These are phyloP conservation scores for Kodamaea sp. DNA, from an alignment of 1,139 yeast genomes.

Conservation along the genomic window DNA sequence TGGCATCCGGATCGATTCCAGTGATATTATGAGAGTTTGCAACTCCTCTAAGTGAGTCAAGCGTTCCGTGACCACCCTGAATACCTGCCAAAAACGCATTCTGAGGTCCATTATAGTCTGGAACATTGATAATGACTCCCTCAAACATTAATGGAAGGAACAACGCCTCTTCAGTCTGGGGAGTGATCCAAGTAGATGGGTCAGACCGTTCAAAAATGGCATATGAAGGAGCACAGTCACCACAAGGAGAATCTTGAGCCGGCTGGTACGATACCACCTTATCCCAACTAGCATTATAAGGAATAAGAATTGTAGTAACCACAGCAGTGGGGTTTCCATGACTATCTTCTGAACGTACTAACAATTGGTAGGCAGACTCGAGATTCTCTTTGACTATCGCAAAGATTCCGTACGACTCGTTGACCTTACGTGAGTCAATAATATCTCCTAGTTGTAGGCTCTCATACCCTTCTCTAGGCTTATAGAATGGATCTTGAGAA, in stretches of 20 bases:
- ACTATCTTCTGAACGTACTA: constrained; percentile 34
- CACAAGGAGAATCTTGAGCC: constrained; percentile 31
- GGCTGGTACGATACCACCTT: constrained; percentile 33
- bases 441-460: constrained; percentile 25
- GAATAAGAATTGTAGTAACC: constrained; percentile 32
- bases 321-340: constrained; percentile 32
- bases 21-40: constrained; percentile 13
- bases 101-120: constrained; percentile 31
- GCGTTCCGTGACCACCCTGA: constrained; percentile 28
- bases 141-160: constrained; percentile 20
- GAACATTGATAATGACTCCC: constrained; percentile 19
- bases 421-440: constrained; percentile 21
- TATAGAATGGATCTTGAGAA: constrained; percentile 29
- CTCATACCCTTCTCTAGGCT: constrained; percentile 27
- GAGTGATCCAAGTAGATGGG: constrained; percentile 6
- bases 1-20: constrained; percentile 16
- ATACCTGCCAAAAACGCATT: constrained; percentile 30
- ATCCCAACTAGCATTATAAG: constrained; percentile 28
- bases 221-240: constrained; percentile 36
- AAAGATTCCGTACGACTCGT: not conserved
- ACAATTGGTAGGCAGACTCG: constrained; percentile 29
- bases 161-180: too few species aligned
- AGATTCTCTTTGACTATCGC: constrained; percentile 12
- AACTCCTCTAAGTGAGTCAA: constrained; percentile 30
- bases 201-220: constrained; percentile 10